Evolutionary conservation across 108 stramenopile genomes (phyloP), one percentile per base, ranked within the genome.

Genomic region (Phaeodactylum tricornutum): DNA sequence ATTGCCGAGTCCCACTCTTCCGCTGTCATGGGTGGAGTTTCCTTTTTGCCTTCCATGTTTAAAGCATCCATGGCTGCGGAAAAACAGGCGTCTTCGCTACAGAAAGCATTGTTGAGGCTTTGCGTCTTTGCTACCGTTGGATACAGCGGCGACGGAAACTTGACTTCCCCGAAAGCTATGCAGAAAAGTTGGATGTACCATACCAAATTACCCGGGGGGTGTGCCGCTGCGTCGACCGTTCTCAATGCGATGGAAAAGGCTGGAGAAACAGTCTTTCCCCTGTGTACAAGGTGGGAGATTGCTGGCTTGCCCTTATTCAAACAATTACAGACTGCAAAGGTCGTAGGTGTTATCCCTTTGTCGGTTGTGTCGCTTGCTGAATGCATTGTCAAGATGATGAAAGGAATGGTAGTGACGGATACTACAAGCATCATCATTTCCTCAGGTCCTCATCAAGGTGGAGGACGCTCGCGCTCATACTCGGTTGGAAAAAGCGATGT

Each of bases 381-480:
- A 19, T 47, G 60, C 43, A 57, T 70, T 19, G 50, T 68, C 9
- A 44, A 60, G 35, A 91, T 91, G 74, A 50, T 91, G 17, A 77
- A 75, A 54, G 87, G 81, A n/a, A 64, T 58, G 16, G 55, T 55
- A n/a, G 67, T 79, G 15, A 44, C 59, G 19, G 57, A 62, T 39
- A 28, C 70, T 22, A n/a, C n/a, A n/a, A 57, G 29, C 4, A 57
- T 81, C 26, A 66, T 71, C 27, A 84, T 91, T 34, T 74, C 75
- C 0, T 66, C 85, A 25, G 89, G 89, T 6, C 84, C 89, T 4
- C 44, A 66, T n/a, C 45, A 49, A n/a, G 44, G 43, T 4, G 84
- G 89, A 19, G 59, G 77, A n/a, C 47, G 89, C 53, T 41, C 51
- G 22, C 49, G 84, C 23, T 87, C 84, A 6, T 86, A 91, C 51